Evolutionary conservation across 495 filamentous ascomycete species (phyloP), one percentile per base, ranked within the genome.

Genomic region (Aspergillus asperescens): DNA sequence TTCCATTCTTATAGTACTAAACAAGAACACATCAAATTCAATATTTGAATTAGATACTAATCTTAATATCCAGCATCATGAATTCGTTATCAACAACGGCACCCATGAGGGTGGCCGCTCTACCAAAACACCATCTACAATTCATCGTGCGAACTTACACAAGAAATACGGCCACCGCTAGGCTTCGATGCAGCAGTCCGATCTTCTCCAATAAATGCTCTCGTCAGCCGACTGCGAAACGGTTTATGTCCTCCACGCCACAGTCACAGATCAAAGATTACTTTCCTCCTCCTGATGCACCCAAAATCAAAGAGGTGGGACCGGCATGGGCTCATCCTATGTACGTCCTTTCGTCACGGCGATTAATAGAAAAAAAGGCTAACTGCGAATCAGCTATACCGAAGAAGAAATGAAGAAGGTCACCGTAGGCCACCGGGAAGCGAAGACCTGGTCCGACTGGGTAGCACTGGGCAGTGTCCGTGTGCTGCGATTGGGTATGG

Each of bases 381-480:
- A 45, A 64, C 48, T 10, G 9, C 16, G 23, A 15, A 28, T 31
- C n/a, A 83, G 78, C 12, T 87, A 86, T 64, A 81, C 77, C 34
- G 71, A 80, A 48, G 64, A 78, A 25, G 78, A 90, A 58, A 87
- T 90, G 82, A 65, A 64, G 4, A 57, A 61, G 20, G 83, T 90
- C 41, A 68, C 59, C 27, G 73, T 86, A 31, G 85, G 84, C 12
- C 87, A 90, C 62, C 82, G 88, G 29, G 65, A 86, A 45, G 73
- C 82, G 4, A 79, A 77, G 59, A 77, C 77, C 54, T 85, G 78
- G 77, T 81, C 84, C 10, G 87, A 92, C 57, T 77, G 78, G 65
- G 68, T 84, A 4, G 87, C 87, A 4, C 72, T 89, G 4, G 61
- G 65, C 3, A 74, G 77, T 44, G 75, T 90, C 19, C 79, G 82